A percentile compares a stretch with the other conserved stretches of the same genome.
Conservation (phyloP, 257 asterid species). For the Gentiana straminea region DNA sequence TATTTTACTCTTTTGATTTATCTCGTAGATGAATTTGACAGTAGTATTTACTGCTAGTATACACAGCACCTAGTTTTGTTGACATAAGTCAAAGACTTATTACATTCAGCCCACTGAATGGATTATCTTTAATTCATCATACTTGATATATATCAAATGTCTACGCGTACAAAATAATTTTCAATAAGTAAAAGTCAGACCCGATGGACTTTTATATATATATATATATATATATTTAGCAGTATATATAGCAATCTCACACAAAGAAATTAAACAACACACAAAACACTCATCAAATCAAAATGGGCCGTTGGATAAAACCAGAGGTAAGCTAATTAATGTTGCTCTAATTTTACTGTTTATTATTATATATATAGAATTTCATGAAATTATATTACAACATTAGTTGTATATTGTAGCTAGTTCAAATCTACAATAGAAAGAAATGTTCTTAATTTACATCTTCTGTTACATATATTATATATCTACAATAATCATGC, state of each 20-base stretch:
- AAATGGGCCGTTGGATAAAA: slow-evolving; percentile 81
- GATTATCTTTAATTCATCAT: not conserved
- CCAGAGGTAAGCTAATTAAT: slow-evolving; percentile 45
- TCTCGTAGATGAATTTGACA: no score
- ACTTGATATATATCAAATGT: not conserved
- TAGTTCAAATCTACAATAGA: no score
- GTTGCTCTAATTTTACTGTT: not conserved
- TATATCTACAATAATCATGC: no score
- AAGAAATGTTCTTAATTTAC: no score
- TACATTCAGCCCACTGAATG: slow-evolving; percentile 14
- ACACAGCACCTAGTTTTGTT: slow-evolving; percentile 18
- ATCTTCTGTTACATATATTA: no score
- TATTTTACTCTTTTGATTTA: no score
- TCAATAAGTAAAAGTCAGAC: not conserved
- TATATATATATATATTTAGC: not conserved
- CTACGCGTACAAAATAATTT: not conserved
- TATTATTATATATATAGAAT: not conserved
- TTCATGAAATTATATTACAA: no score
- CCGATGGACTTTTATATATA: not conserved
- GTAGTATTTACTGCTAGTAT: no score
- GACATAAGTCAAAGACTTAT: slow-evolving; percentile 2
- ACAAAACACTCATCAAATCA: not conserved
- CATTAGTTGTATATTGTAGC: no score
- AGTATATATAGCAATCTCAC: not conserved
- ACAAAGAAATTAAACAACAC: not conserved